Evolutionary conservation across 768 basidiomycete genomes (phyloP).

Genomic region (Wakefieldia striispora): DNA sequence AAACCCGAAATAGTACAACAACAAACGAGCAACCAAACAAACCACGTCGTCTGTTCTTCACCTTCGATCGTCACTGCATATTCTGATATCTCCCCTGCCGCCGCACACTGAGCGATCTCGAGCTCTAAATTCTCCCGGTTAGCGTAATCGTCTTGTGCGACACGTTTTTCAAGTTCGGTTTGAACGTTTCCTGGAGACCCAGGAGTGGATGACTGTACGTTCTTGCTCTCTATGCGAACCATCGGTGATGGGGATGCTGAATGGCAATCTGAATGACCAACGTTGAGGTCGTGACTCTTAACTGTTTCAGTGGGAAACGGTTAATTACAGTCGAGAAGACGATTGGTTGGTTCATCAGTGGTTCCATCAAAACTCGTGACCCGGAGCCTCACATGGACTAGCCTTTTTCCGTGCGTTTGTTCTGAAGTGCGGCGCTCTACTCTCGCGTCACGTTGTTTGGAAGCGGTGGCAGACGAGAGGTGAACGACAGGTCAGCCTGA

Average conservation of each 20-base stretch:
- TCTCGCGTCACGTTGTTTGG: too few species aligned
- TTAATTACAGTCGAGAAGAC: too few species aligned
- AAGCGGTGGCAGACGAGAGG: too few species aligned
- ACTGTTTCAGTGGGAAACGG: too few species aligned
- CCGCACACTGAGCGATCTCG: conserved; percentile 13
- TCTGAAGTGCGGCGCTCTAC: too few species aligned
- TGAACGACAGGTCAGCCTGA: too few species aligned
- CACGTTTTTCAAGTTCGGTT: conserved; percentile 2
- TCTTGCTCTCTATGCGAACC: not conserved
- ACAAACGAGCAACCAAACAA: conserved; percentile 74
- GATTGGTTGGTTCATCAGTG: too few species aligned
- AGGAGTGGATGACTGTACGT: not conserved
- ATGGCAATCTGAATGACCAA: not conserved
- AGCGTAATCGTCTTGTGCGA: not conserved
- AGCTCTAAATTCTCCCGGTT: conserved; percentile 11
- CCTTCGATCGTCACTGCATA: conserved; percentile 59
- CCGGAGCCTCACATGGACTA: too few species aligned
- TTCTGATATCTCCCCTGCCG: conserved; percentile 54
- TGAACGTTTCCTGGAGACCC: not conserved
- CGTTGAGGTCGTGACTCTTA: too few species aligned
- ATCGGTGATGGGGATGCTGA: not conserved
- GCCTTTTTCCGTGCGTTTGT: too few species aligned
- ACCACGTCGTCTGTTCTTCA: conserved; percentile 65
- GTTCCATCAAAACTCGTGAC: too few species aligned
- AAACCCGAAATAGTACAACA: conserved; percentile 76